Evolutionary conservation across 2,329 filamentous ascomycete species (phyloP).

Genomic region (Phialophora chinensis): DNA sequence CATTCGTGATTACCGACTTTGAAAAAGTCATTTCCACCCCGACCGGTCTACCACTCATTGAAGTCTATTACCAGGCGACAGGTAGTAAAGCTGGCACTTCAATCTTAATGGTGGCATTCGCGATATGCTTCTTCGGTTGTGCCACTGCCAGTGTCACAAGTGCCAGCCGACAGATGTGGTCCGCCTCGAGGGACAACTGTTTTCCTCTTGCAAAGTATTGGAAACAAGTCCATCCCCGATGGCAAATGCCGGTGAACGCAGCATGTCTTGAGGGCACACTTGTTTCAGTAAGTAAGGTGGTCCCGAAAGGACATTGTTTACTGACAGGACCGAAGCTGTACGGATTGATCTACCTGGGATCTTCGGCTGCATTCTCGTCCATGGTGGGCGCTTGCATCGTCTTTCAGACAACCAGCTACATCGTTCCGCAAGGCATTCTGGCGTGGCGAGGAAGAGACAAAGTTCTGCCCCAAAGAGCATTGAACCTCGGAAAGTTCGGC

Average conservation of each 20-base stretch:
- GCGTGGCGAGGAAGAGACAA: slow-evolving; percentile 52
- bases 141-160: slow-evolving; percentile 25
- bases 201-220: slow-evolving; percentile 51
- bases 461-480: slow-evolving; percentile 51
- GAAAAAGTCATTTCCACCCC: slow-evolving; percentile 47
- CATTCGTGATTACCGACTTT: slow-evolving; percentile 53
- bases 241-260: slow-evolving; percentile 53
- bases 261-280: slow-evolving; percentile 49
- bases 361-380: slow-evolving; percentile 50
- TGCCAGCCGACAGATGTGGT: slow-evolving; percentile 48
- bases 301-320: slow-evolving; percentile 37
- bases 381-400: slow-evolving; percentile 52
- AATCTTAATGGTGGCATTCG: slow-evolving; percentile 55
- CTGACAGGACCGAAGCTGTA: slow-evolving; percentile 51
- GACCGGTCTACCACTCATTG: slow-evolving; percentile 57
- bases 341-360: slow-evolving; percentile 59
- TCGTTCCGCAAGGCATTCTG: slow-evolving; percentile 54
- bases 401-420: slow-evolving; percentile 51
- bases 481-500: slow-evolving; percentile 53
- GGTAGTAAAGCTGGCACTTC: slow-evolving; percentile 52
- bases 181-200: slow-evolving; percentile 58
- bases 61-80: slow-evolving; percentile 58
- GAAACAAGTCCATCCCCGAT: slow-evolving; percentile 24
- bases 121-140: slow-evolving; percentile 39
- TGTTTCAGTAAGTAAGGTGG: slow-evolving; percentile 10